Conservation (phyloP, 2,329 filamentous ascomycete genomes). For the Aspergillus sp. region DNA sequence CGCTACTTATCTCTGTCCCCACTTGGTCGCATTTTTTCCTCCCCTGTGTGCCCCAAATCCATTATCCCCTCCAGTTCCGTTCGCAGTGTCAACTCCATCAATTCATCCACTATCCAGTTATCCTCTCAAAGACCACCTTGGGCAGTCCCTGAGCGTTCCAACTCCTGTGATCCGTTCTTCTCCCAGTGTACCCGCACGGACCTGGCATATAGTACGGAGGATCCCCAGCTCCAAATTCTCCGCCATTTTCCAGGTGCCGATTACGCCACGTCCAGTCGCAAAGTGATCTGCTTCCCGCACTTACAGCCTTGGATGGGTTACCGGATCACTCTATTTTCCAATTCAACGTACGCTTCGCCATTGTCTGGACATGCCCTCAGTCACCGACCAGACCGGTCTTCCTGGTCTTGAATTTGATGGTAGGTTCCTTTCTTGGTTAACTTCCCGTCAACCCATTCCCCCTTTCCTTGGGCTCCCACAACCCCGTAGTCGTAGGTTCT, state of each 20-base stretch:
- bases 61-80: not conserved
- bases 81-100: not conserved
- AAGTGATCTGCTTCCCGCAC: conserved; percentile 35
- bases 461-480: conserved; percentile 12
- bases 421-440: conserved; percentile 22
- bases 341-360: not conserved
- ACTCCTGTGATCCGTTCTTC: not conserved
- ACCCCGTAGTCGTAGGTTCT: conserved; percentile 21
- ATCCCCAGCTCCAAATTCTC: not conserved
- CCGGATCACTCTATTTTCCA: not conserved
- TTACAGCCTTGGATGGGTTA: conserved; percentile 53
- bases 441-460: conserved; percentile 14
- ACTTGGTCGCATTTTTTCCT: not conserved
- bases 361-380: conserved; percentile 30
- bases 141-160: not conserved
- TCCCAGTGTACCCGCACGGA: not conserved
- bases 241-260: not conserved
- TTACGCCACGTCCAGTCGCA: not conserved
- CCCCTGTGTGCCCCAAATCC: not conserved
- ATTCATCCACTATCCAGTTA: not conserved
- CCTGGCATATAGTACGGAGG: not conserved
- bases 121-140: not conserved
- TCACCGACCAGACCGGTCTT: conserved; percentile 29
- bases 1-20: not conserved
- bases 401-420: conserved; percentile 30